Percentiles rank a stretch among this genome's conserved stretches.
These are phyloP conservation scores for Pouteria campechiana DNA, from an alignment of 179 eudicot genomes.

Conservation along the genomic window DNA sequence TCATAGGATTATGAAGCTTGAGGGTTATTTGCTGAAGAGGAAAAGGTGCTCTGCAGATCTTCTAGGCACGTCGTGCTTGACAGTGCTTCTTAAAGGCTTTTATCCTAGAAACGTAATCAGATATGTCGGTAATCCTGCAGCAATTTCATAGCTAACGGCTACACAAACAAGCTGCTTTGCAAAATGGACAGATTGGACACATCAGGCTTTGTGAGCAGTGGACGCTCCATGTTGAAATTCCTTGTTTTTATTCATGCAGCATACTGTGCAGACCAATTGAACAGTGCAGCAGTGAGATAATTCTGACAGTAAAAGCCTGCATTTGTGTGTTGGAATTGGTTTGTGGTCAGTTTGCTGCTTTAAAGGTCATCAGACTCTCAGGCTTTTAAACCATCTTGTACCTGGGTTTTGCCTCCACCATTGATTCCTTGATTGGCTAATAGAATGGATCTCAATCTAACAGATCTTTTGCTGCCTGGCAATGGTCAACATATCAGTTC, in stretches of 20 bases:
- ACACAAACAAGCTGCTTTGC: neutral
- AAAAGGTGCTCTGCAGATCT: neutral
- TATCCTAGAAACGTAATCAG: conserved; percentile 16
- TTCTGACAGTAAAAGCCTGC: no score
- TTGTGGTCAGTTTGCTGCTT: no score
- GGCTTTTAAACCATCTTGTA: no score
- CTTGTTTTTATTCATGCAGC: conserved; percentile 11
- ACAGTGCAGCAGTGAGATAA: no score
- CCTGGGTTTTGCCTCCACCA: no score
- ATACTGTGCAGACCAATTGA: neutral
- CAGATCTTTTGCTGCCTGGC: conserved; percentile 21
- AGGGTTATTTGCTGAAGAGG: conserved; percentile 5
- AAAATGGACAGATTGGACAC: conserved; percentile 83
- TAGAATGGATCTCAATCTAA: conserved; percentile 43
- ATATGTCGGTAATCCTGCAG: conserved; percentile 6
- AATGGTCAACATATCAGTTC: no score
- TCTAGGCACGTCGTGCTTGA: neutral
- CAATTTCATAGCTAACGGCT: neutral
- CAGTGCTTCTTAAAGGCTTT: conserved; percentile 1
- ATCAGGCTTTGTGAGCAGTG: conserved; percentile 91
- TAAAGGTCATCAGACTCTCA: no score
- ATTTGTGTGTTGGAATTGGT: no score
- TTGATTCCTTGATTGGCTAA: no score
- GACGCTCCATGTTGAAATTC: conserved; percentile 27
- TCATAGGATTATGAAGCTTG: conserved; percentile 11